These are phyloP conservation scores for Paratinospora sagittata DNA, from an alignment of 164 flowering plant species.

Conservation along the genomic window DNA sequence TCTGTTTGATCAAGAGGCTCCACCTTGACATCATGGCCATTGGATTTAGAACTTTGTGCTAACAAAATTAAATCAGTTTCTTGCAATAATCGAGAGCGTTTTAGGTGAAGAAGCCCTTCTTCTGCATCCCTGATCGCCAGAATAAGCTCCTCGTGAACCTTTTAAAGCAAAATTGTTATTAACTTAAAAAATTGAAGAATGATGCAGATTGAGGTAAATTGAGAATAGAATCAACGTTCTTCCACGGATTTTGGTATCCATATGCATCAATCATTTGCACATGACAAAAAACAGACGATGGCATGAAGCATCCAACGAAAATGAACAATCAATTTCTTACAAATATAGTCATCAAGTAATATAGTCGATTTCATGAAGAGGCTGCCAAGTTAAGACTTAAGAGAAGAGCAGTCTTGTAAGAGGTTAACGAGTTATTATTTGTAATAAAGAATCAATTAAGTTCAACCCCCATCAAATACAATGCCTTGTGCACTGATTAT, in stretches of 20 bases:
- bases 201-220: not conserved
- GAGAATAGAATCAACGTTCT: not conserved
- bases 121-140: conserved; percentile 74
- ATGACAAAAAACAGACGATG: not conserved
- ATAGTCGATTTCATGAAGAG: too few relatives aligned
- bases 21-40: conserved; percentile 34
- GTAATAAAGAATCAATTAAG: too few relatives aligned
- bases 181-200: conserved; percentile 11
- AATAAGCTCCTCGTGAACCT: conserved; percentile 87
- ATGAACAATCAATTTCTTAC: too few relatives aligned
- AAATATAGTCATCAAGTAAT: too few relatives aligned
- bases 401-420: too few relatives aligned
- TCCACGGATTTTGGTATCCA: too few relatives aligned
- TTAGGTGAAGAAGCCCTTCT: conserved; percentile 72
- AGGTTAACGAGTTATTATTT: too few relatives aligned
- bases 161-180: conserved; percentile 13
- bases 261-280: too few relatives aligned
- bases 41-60: conserved; percentile 9
- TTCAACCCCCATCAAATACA: too few relatives aligned
- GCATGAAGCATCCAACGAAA: not conserved
- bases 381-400: too few relatives aligned
- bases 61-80: conserved; percentile 50
- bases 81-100: conserved; percentile 65
- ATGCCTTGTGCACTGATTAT: too few relatives aligned
- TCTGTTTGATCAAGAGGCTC: conserved; percentile 43